Base-by-base conservation (phyloP, 345 rosid species). In the Excoecaria agallocha region DNA sequence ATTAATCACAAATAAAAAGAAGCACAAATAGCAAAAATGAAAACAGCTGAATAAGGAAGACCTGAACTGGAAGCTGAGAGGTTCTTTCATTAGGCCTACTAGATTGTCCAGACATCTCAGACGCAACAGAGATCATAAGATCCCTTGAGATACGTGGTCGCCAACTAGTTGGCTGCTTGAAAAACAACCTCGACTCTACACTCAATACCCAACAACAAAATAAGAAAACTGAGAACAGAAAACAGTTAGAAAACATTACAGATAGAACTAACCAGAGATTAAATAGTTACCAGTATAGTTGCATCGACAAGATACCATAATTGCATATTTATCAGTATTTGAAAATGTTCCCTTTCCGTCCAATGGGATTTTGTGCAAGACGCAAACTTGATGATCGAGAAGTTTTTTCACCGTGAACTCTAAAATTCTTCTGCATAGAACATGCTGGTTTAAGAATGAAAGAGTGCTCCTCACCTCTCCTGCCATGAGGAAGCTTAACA, bases 401-500 rank as follows among this genome's bases (percentile, higher is more conserved):
- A 72, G 73, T 78, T 76, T 73, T 87, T 81, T 86, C 87, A 72
- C 85, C 76, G 25, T 82, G 83, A 61, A 80, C 83, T 81, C 84
- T 89, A 55, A 77, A 76, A 82, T 85, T 85, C 78, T 85, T 90
- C 82, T 86, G 86, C 72, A 80, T 75, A 43, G 93, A 84, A 82
- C 85, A 84, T 1, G 85, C 88, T 59, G 96, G 97, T 81, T 89
- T 96, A 77, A 96, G 86, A 37, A 96, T 89, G 81, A 96, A 96
- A 54, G 99, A 93, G 79, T 93, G 99, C 79, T 91, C 98, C 82
- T 93, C 99, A 79, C 97, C 93, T 82, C 85, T 91, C 99, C 99
- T 96, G 89, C 79, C 79, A 82, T 46, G 49, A 59, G 66, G 78
- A 46, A 72, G 76, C 38, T 38, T 52, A 59, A 50, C 55, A 75